Percentiles rank a stretch among this genome's conserved stretches.
Evolutionary conservation across 208 protist species (phyloP).

Genomic region (Endotrypanum monterogeii): DNA sequence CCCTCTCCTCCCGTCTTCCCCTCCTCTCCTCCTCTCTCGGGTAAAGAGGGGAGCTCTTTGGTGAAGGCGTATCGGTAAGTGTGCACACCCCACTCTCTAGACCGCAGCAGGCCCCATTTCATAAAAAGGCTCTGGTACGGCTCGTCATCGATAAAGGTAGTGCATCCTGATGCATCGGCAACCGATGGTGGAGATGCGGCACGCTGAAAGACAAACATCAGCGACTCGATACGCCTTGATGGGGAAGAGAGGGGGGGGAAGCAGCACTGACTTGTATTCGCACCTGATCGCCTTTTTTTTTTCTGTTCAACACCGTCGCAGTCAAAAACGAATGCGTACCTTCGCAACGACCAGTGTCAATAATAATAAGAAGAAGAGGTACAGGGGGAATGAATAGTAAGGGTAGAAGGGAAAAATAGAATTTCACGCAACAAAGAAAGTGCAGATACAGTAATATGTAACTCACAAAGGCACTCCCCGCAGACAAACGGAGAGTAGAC

Average conservation of each 20-base stretch:
- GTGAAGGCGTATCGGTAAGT: constrained; percentile 13
- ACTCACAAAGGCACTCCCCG: too few species aligned
- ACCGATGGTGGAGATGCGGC: not conserved
- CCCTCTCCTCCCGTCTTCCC: too few species aligned
- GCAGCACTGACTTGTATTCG: not conserved
- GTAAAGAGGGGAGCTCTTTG: not conserved
- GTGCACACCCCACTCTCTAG: constrained; percentile 12
- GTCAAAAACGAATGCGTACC: too few species aligned
- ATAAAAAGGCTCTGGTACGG: constrained; percentile 19
- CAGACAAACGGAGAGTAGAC: too few species aligned
- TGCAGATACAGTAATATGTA: not conserved
- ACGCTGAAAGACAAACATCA: constrained; percentile 15
- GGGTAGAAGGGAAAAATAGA: not conserved
- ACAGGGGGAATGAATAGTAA: not conserved
- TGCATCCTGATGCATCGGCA: not conserved
- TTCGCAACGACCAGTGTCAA: too few species aligned
- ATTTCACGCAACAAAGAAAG: not conserved
- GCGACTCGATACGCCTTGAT: not conserved
- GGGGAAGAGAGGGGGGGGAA: not conserved
- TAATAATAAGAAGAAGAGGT: not conserved
- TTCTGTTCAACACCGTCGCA: too few species aligned
- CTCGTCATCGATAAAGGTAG: constrained; percentile 6
- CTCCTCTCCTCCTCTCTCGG: too few species aligned
- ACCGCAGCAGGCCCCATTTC: constrained; percentile 33
- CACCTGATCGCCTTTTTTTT: not conserved